phyloP scores from a whole-genome alignment of 2,329 filamentous ascomycete genomes.

The Diaporthe citri region DNA sequence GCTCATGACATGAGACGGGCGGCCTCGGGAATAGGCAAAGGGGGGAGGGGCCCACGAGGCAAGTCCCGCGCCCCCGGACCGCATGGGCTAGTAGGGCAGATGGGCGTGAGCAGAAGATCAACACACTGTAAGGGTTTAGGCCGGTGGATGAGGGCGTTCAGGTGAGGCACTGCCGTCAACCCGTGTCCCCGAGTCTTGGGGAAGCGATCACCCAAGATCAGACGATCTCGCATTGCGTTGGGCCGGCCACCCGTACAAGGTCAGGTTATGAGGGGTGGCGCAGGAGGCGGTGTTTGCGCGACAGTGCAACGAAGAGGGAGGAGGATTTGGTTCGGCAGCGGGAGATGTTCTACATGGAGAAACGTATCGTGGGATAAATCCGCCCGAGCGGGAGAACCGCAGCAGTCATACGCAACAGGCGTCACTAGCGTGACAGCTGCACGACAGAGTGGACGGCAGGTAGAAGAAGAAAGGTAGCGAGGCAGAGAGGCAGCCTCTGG shows the following conservation, averaged over 20 bases:
- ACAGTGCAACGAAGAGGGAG: not conserved
- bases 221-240: conserved; percentile 24
- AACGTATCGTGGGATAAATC: not conserved
- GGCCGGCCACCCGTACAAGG: not conserved
- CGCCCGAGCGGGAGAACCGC: not conserved
- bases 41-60: not conserved
- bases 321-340: not conserved
- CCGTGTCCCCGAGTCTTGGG: conserved; percentile 1
- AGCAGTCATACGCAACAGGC: not conserved
- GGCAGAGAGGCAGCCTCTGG: not conserved
- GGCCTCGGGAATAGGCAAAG: not conserved
- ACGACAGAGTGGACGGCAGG: not conserved
- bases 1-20: conserved; percentile 9
- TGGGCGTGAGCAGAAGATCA: conserved; percentile 10
- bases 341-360: not conserved
- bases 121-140: not conserved
- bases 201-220: conserved; percentile 27
- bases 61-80: conserved; percentile 2
- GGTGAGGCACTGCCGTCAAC: conserved; percentile 12
- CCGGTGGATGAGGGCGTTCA: not conserved
- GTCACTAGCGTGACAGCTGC: conserved; percentile 19
- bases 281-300: conserved; percentile 2
- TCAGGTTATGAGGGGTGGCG: not conserved
- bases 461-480: not conserved
- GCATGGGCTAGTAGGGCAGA: not conserved